Percentiles rank a stretch among this genome's conserved stretches.
These are phyloP conservation scores for Osmanthus fragrans DNA, from an alignment of 257 asterid genomes.

Conservation along the genomic window DNA sequence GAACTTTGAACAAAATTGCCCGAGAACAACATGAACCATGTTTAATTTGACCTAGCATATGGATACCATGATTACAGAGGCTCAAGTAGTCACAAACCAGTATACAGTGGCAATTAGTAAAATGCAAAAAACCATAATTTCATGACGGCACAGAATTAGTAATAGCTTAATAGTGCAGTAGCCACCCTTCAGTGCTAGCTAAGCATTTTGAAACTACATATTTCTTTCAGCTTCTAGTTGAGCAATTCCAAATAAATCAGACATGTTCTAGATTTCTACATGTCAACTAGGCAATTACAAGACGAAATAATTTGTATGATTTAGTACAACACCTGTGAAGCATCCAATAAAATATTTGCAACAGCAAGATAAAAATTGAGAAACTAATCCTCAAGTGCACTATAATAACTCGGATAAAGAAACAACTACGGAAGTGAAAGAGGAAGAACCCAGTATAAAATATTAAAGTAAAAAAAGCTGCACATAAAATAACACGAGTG, in stretches of 20 bases:
- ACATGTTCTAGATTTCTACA: neutral
- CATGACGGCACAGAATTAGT: slow-evolving; percentile 3
- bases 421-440: no score
- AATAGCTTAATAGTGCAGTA: neutral
- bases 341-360: neutral
- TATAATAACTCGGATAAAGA: no score
- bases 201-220: slow-evolving; percentile 16
- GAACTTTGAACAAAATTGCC: slow-evolving; percentile 90
- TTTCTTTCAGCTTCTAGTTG: neutral
- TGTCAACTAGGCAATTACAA: neutral
- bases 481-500: neutral
- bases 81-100: slow-evolving; percentile 68
- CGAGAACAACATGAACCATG: slow-evolving; percentile 75
- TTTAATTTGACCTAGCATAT: slow-evolving; percentile 78
- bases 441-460: no score
- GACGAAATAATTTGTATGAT: neutral
- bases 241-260: slow-evolving; percentile 11
- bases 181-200: neutral
- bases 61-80: slow-evolving; percentile 56
- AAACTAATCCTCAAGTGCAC: no score
- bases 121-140: neutral
- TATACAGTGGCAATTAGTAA: slow-evolving; percentile 19
- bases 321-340: neutral
- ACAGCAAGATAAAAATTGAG: neutral
- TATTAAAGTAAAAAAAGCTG: no score